Evolutionary conservation across 2,329 filamentous ascomycete species (phyloP), one percentile per base, ranked within the genome.

Genomic region (Drechmeria coniospora): DNA sequence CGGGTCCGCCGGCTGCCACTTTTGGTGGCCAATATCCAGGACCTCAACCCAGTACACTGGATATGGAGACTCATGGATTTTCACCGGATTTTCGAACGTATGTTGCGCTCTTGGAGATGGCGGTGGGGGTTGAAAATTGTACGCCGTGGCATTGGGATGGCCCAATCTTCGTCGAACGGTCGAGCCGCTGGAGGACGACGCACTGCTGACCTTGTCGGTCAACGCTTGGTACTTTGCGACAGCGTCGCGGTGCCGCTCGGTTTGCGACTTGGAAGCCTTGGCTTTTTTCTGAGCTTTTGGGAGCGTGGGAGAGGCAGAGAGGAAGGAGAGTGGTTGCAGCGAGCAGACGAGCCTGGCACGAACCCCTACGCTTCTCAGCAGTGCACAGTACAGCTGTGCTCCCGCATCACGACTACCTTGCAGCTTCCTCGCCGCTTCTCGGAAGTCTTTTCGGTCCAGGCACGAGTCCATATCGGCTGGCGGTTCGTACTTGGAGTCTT

Each of bases 41-140:
- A 82, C 76, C 54, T 98, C 90, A 1, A 94, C 77, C 90, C 90
- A 98, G 47, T 84, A 95, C 3, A 95, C 65, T 0, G 90, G 90
- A 42, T 77, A 81, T 0, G 69, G 52, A 0, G 83, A 86, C 44
- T 87, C 81, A 15, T 64, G 65, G 8, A 78, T 66, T 10, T 46
- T 54, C 29, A 54, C 57, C 8, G 45, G 54, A 28, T 38, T 42
- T 15, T 46, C 53, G 43, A 46, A 50, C 15, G 36, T 38, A 21
- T 42, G 41, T n/a, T 44, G 44, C 2, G 47, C 36, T 1, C 39
- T 39, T 1, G 49, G 58, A 8, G 52, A 49, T 10, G 58, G 53
- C 19, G 49, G 47, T 15, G 54, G 50, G 8, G 67, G 67, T 22
- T 49, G 45, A 17, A 69, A 49, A 8, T 61, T 45, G 39, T 65